Base-by-base conservation (phyloP, 306 rosid species). In the Bauhinia variegata region DNA sequence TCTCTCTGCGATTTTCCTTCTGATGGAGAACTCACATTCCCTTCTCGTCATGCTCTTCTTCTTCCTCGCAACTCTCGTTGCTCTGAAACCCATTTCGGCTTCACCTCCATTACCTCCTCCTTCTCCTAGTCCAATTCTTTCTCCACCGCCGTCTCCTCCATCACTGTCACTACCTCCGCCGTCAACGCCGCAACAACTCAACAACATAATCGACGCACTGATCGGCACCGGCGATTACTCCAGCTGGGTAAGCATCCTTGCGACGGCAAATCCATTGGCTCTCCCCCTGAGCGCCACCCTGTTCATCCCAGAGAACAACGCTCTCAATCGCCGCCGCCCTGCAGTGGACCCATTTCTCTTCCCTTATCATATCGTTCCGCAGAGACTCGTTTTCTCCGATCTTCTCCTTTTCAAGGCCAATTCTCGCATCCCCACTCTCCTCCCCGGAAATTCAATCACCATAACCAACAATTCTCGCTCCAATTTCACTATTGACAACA, bases 291-390 rank as follows among this genome's bases (percentile, higher is more conserved):
- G 84, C 52, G 82, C 88, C 14, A 91, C 97, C 1, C 72, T 91
- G 17, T 86, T 91, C 86, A 67, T 88, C 28, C 95, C 95, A 2
- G 72, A 79, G 36, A 71, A 78, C 75, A 30, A 2, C 12, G 42
- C 43, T 13, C 9, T 46, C 18, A 28, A 19, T 12, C 30, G 8
- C 44, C 30, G 8, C 44, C 42, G 15, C 7, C 54, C 80, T 0
- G 2, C 65, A 39, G 37, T 53, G 28, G 80, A 86, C 60, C 87
- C 95, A 0, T 74, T 84, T 48, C 32, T 74, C 6, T 69, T 91
- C 38, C 87, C 89, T 1, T 91, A 84, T 79, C 95, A 88, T 73
- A 63, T 91, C 0, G 65, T 91, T 55, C 95, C 97, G 0, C 92
- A 91, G 36, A 85, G 96, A 4, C 95, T 91, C 67, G 14, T 73